Base-by-base conservation (phyloP, 2,329 filamentous ascomycete species). In the Fusarium sp. region DNA sequence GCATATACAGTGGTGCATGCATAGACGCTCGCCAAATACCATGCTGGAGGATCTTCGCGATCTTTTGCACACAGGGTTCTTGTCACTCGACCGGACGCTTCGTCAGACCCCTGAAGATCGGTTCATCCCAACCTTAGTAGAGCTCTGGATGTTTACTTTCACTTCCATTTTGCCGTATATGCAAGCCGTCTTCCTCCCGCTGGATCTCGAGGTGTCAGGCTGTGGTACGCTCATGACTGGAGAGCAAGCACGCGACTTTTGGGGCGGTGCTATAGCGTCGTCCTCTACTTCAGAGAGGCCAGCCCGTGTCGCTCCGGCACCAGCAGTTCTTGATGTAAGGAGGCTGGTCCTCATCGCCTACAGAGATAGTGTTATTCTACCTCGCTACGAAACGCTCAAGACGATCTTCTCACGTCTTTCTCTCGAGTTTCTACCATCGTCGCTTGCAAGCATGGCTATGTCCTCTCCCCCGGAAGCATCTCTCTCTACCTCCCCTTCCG, bases 71-170 rank as follows among this genome's bases (percentile, higher is more conserved):
- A 91, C 92, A 0, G 96, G 96, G 2, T 99, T 98, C 75, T 85
- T 87, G 29, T 94, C 91, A 3, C 84, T 99, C 4, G 95, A 97
- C 70, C 91, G 94, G 68, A 94, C 92, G 0, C 82, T 98, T 18
- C 87, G 90, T 48, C 88, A 88, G 43, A 89, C 93, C 1, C 86
- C 93, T 0, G 95, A 98, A 74, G 94, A 97, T 63, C 88, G 91
- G 33, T 86, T 98, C n/a, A 93, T 98, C 21, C 92, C 93, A 0
- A 89, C 93, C 56, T 84, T 99, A 1, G 95, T 97, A 4, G 93
- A 97, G 76, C 89, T 97, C 75, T 99, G 96, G 96, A 88, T 96
- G 60, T 90, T 96, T 45, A 94, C 96, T 0, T 97, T 97, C 74
- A 95, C 93, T 4, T 91, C 88, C 9, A 92, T 98, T 36, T 80